These are phyloP conservation scores for Pachysandra terminalis DNA, from an alignment of 164 flowering plant species.

Conservation along the genomic window DNA sequence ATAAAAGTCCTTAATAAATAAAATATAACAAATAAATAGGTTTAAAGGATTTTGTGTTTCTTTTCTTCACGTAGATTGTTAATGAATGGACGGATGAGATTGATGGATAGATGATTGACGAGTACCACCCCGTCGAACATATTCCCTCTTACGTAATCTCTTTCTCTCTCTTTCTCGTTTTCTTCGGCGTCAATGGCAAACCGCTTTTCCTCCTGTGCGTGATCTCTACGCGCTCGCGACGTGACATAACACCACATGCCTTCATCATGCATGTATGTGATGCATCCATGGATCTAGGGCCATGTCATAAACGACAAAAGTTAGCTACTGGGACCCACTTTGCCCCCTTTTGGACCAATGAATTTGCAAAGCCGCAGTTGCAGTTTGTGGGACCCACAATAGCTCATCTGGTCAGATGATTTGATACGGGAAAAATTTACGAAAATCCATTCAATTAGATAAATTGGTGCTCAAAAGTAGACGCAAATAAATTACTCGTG, in stretches of 20 bases:
- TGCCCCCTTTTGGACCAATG: neutral
- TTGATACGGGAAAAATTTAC: too few relatives aligned
- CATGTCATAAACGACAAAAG: slow-evolving; percentile 10
- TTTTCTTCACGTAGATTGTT: slow-evolving; percentile 5
- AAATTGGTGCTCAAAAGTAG: too few relatives aligned
- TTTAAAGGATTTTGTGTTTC: neutral
- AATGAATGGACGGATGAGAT: neutral
- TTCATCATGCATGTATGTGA: neutral
- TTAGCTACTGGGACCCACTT: slow-evolving; percentile 8
- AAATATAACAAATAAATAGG: neutral
- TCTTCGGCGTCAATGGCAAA: slow-evolving; percentile 7
- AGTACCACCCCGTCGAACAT: slow-evolving; percentile 10
- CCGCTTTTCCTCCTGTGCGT: slow-evolving; percentile 16
- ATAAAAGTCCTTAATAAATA: slow-evolving; percentile 5
- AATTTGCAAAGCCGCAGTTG: too few relatives aligned
- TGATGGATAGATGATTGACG: slow-evolving; percentile 10
- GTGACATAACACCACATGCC: neutral
- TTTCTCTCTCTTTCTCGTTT: neutral
- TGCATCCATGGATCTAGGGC: slow-evolving; percentile 6
- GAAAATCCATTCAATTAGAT: too few relatives aligned
- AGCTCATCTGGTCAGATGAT: too few relatives aligned
- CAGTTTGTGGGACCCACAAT: too few relatives aligned
- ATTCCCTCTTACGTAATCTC: neutral
- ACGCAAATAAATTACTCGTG: too few relatives aligned
- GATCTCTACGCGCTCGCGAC: slow-evolving; percentile 16